A percentile compares a stretch with the other conserved stretches of the same genome.
phyloP scores from a whole-genome alignment of 2,329 filamentous ascomycete species.

The Sphaerulina musiva region DNA sequence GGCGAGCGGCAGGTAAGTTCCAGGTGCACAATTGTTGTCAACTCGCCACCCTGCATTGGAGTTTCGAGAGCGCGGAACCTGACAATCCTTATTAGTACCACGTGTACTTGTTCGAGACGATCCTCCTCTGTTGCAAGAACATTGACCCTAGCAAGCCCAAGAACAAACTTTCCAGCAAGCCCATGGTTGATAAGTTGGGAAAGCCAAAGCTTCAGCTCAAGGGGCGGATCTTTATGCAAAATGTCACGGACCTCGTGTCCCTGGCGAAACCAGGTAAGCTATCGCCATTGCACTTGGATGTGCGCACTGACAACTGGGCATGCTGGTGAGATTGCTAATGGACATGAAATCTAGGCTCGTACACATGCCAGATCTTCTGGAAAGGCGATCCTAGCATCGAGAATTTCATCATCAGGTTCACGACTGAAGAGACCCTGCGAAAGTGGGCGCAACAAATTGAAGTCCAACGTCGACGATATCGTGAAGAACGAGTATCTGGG shows the following conservation, averaged over 20 bases:
- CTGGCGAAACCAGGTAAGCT: constrained; percentile 75
- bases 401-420: constrained; percentile 91
- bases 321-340: constrained; percentile 23
- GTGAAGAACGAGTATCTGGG: constrained; percentile 41
- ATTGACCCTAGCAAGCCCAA: constrained; percentile 75
- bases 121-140: constrained; percentile 95
- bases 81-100: constrained; percentile 65
- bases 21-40: background rate
- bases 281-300: constrained; percentile 13
- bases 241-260: constrained; percentile 90
- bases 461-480: constrained; percentile 56
- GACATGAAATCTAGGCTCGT: constrained; percentile 57
- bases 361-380: constrained; percentile 97
- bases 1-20: constrained; percentile 75
- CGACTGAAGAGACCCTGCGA: constrained; percentile 84
- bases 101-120: constrained; percentile 94
- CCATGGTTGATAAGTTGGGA: constrained; percentile 60
- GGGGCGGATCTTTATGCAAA: constrained; percentile 97
- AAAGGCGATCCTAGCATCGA: constrained; percentile 93
- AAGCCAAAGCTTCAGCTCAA: constrained; percentile 81
- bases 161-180: constrained; percentile 67
- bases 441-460: constrained; percentile 84
- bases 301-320: constrained; percentile 26
- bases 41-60: background rate
- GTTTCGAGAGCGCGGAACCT: background rate